Evolutionary conservation across 306 rosid genomes (phyloP), one percentile per base, ranked within the genome.

Genomic region (Malus sieversii): DNA sequence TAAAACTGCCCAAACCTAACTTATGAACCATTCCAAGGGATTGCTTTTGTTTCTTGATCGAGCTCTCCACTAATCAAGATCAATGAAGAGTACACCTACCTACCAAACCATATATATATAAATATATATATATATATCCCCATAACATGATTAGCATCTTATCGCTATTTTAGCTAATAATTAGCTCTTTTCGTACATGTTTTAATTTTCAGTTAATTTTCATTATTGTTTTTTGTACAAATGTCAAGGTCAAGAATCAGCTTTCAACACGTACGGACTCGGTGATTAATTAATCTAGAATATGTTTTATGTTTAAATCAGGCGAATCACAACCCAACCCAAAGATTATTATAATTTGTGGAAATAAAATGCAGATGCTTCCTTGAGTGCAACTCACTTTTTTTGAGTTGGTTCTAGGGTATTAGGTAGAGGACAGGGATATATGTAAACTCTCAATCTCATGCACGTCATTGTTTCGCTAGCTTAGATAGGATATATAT

Each of bases 361-460:
- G 45, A 69, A 53, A 33, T 11, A 72, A 70, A 46, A 52, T 33
- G 75, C 70, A 16, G 55, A 53, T 38, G 68, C 83, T 76, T 76
- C 30, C 71, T 89, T 87, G 97, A 89, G 97, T 89, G 86, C 87
- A 89, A 83, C 85, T 84, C 87, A 89, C 90, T 84, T 85, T 75
- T 48, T 58, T 52, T 51, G 29, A 25, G 72, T 63, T 48, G 70
- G 57, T 66, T 57, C 62, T 10, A 38, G 79, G 83, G 80, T 76
- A 87, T 89, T 89, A 89, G 97, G 97, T 87, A 82, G 77, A 60
- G 78, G 90, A 89, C 86, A 89, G 68, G 78, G 87, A 87, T 84
- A 38, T 29, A 75, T 80, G 68, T 22, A 30, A 46, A 44, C 15
- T 9, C 23, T 57, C 25, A 57, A 7, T n/a, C 10, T 57, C 60